Evolutionary conservation across 352 stramenopile species (phyloP), one percentile per base, ranked within the genome.

Genomic region (Pythium dissimile): DNA sequence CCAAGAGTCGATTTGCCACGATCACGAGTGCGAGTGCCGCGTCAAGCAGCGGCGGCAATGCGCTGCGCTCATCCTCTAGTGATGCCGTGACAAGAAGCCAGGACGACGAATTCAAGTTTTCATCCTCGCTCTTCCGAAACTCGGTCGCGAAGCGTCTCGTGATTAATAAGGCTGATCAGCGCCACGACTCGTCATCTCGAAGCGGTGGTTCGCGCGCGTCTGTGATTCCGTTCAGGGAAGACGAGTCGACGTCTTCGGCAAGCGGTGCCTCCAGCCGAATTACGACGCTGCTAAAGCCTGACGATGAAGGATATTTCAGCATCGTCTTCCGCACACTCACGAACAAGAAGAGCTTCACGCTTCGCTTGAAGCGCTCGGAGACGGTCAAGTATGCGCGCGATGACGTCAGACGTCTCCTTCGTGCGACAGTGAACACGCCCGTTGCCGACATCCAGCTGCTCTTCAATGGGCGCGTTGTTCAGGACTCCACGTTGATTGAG

Each of bases 271-370:
- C 30, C 21, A 42, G 16, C 10, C 44, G 38, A n/a, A 71, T 59
- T 21, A 69, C 46, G 24, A 61, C 61, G 9, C 30, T 67, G n/a
- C 54, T 88, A 12, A 77, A 74, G 39, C 49, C 72, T 20, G 75
- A 77, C 37, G 69, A 72, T 12, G 80, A 88, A 27, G 76, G 76
- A 28, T 86, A 79, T 38, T 85, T 75, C 35, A 71, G 66, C 35
- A 60, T 90, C 16, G 64, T 70, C 20, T 90, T 90, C 62, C 75
- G 78, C 24, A 88, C 86, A 10, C 53, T 85, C 21, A 76, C 65
- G 5, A 90, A 83, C 76, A 83, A 83, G 45, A 90, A 86, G 47
- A 62, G 65, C 18, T 88, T 90, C 45, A 86, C 78, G 27, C 46
- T 88, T 39, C 76, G 73, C 21, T 45, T 90, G 21, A 67, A 76